phyloP scores from a whole-genome alignment of 805 yeast species.

The Ogataea allantospora region DNA sequence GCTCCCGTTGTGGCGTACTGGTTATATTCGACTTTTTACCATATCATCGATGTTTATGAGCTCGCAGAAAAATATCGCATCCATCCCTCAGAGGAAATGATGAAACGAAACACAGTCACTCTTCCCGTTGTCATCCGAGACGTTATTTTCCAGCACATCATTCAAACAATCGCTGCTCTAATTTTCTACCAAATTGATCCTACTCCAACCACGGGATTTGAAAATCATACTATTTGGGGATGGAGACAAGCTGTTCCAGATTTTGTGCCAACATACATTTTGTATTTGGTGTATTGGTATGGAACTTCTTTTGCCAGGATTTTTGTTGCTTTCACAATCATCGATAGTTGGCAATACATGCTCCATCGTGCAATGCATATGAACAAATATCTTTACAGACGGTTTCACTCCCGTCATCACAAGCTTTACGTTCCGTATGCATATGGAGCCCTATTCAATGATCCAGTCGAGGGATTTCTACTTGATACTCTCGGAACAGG shows the following conservation, averaged over 20 bases:
- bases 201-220: conserved; percentile 50
- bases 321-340: conserved; percentile 60
- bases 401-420: conserved; percentile 94
- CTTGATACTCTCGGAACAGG: conserved; percentile 94
- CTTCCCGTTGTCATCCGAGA: conserved; percentile 70
- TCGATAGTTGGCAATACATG: conserved; percentile 95
- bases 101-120: conserved; percentile 71
- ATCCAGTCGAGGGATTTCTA: conserved; percentile 89
- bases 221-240: conserved; percentile 46
- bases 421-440: conserved; percentile 94
- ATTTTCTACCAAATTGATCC: conserved; percentile 57
- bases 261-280: conserved; percentile 44
- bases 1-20: conserved; percentile 85
- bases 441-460: conserved; percentile 92
- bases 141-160: conserved; percentile 78
- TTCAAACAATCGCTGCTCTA: conserved; percentile 74
- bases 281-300: conserved; percentile 57
- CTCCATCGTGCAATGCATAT: conserved; percentile 87
- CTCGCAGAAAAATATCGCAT: conserved; percentile 82
- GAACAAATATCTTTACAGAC: conserved; percentile 69
- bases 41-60: conserved; percentile 67
- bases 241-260: conserved; percentile 36
- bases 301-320: conserved; percentile 62
- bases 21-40: conserved; percentile 72
- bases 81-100: conserved; percentile 87